These are phyloP conservation scores for Phanerochaete carnosa DNA, from an alignment of 768 basidiomycete species.

Conservation along the genomic window DNA sequence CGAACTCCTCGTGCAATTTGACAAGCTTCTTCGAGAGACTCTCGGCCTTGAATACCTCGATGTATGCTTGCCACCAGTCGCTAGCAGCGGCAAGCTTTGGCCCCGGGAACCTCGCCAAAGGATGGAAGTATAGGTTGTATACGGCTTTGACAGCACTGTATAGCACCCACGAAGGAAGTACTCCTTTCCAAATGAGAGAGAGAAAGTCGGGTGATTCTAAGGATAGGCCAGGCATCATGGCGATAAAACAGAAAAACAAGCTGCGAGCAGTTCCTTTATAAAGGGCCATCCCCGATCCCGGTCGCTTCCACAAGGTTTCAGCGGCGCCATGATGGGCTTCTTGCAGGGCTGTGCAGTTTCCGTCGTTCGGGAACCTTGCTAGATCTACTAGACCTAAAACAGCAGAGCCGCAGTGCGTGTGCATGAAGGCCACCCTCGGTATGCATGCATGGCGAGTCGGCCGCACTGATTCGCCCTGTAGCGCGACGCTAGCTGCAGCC, in stretches of 20 bases:
- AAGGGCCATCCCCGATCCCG: too few relatives aligned
- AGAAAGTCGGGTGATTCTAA: not conserved
- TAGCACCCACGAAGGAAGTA: not conserved
- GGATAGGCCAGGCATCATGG: not conserved
- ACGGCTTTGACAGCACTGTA: not conserved
- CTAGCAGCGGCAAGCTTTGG: slow-evolving; percentile 18
- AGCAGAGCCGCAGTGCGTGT: too few relatives aligned
- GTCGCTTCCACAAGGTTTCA: too few relatives aligned
- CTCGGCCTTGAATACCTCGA: slow-evolving; percentile 14
- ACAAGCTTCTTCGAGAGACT: slow-evolving; percentile 30
- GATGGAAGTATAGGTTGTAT: slow-evolving; percentile 14
- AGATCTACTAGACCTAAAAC: too few relatives aligned
- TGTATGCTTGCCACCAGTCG: slow-evolving; percentile 15
- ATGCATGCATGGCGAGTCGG: too few relatives aligned
- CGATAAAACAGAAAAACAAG: not conserved
- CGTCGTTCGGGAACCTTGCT: too few relatives aligned
- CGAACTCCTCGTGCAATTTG: slow-evolving; percentile 34
- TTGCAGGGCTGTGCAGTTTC: too few relatives aligned
- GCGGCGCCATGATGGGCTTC: too few relatives aligned
- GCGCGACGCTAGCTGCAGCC: too few relatives aligned
- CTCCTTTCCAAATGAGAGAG: not conserved
- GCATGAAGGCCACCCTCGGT: too few relatives aligned
- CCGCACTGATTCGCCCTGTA: too few relatives aligned
- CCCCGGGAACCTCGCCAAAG: slow-evolving; percentile 19
- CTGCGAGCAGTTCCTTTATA: too few relatives aligned